phyloP scores from a whole-genome alignment of 2,329 filamentous ascomycete species.

The Arthrobotrys iridis region DNA sequence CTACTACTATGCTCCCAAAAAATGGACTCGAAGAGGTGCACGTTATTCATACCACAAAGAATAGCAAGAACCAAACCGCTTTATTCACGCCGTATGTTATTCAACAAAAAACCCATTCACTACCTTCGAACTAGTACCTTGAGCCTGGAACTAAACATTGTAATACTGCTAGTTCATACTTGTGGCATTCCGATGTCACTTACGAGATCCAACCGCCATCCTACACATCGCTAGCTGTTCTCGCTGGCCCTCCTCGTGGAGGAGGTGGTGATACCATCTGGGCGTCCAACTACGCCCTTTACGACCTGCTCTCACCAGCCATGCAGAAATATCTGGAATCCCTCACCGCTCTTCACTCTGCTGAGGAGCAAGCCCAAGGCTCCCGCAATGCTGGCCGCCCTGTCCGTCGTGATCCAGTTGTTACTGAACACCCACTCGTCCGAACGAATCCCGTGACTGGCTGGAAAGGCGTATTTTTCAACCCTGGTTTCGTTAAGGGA shows the following conservation, averaged over 20 bases:
- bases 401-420: conserved; percentile 67
- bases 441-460: conserved; percentile 71
- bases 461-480: conserved; percentile 71
- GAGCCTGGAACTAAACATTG: not conserved
- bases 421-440: conserved; percentile 69
- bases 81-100: conserved; percentile 64
- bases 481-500: conserved; percentile 69
- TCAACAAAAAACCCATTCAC: too few species aligned
- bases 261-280: conserved; percentile 70
- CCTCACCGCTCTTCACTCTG: conserved; percentile 69
- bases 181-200: conserved; percentile 63
- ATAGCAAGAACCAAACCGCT: conserved; percentile 67
- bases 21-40: conserved; percentile 69
- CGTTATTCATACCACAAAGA: conserved; percentile 68
- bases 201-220: conserved; percentile 70
- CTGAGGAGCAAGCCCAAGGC: conserved; percentile 67
- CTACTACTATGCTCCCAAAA: conserved; percentile 67
- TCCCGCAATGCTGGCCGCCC: conserved; percentile 66
- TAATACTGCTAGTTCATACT: conserved; percentile 4
- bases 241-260: conserved; percentile 67
- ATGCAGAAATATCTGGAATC: conserved; percentile 70
- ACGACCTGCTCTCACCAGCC: conserved; percentile 67
- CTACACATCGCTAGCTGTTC: conserved; percentile 68
- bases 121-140: too few species aligned
- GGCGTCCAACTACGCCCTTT: conserved; percentile 70